phyloP scores from a whole-genome alignment of 345 rosid genomes.

The Eucalyptus decipiens region DNA sequence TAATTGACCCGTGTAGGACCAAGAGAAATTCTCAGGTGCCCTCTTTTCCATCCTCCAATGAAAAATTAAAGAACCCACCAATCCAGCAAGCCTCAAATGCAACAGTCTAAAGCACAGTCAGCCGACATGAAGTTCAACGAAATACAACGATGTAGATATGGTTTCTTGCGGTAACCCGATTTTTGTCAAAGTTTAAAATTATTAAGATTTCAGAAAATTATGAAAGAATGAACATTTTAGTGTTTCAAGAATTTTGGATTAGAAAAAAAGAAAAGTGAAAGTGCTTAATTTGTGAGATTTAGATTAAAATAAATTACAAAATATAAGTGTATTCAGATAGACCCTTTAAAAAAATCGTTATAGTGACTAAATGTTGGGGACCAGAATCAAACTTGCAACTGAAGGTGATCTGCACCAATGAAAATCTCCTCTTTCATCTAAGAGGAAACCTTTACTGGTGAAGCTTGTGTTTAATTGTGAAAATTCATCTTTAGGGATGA shows the following conservation, averaged over 20 bases:
- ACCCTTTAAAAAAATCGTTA: background rate
- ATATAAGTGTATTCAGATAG: background rate
- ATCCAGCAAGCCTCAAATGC: background rate
- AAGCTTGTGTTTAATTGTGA: background rate
- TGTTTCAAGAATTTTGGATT: background rate
- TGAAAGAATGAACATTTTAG: background rate
- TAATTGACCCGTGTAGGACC: background rate
- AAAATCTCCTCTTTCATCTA: background rate
- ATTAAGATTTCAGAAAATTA: background rate
- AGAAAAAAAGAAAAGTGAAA: background rate
- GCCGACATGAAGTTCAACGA: background rate
- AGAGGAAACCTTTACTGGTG: background rate
- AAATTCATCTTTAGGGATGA: background rate
- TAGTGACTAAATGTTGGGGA: background rate
- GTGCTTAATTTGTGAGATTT: background rate
- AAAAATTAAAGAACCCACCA: background rate
- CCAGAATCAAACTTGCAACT: background rate
- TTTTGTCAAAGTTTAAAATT: background rate
- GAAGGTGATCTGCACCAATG: background rate
- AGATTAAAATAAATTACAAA: background rate
- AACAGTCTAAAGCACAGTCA: background rate
- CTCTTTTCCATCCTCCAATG: background rate
- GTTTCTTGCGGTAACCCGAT: background rate
- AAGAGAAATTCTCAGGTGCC: background rate
- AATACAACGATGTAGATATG: background rate